Conservation (phyloP, 2,329 filamentous ascomycete genomes). For the Dothiorella sarmentorum region DNA sequence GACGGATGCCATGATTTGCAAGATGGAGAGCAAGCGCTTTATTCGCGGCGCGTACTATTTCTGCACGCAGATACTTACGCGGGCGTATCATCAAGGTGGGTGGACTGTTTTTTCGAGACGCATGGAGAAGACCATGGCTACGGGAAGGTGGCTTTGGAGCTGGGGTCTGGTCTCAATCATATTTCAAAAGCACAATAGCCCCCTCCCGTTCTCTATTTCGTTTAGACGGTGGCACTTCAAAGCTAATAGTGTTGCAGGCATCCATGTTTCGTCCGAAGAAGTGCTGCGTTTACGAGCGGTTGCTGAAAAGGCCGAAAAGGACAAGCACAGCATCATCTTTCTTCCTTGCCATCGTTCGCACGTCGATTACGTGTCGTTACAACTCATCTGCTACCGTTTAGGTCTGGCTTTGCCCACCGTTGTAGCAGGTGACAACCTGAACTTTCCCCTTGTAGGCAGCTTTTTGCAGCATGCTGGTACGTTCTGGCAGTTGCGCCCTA, state of each 20-base stretch:
- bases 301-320: conserved; percentile 74
- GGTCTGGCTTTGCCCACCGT: conserved; percentile 87
- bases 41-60: conserved; percentile 91
- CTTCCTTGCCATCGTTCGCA: conserved; percentile 92
- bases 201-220: too few relatives aligned
- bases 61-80: conserved; percentile 78
- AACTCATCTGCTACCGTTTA: conserved; percentile 91
- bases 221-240: too few relatives aligned
- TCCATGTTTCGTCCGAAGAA: conserved; percentile 94
- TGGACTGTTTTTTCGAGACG: neutral
- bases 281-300: conserved; percentile 78
- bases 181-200: too few relatives aligned
- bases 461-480: conserved; percentile 88
- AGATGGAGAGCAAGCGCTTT: conserved; percentile 92
- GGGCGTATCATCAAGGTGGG: conserved; percentile 87
- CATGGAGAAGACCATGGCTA: neutral
- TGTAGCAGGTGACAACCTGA: conserved; percentile 93
- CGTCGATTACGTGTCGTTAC: conserved; percentile 91
- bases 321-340: conserved; percentile 95
- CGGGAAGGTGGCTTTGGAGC: neutral
- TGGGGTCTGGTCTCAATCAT: too few relatives aligned
- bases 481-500: too few relatives aligned
- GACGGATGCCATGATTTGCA: conserved; percentile 97
- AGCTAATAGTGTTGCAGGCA: conserved; percentile 44
- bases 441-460: conserved; percentile 82